Conservation (phyloP, 257 asterid genomes). For the Solanum etuberosum region DNA sequence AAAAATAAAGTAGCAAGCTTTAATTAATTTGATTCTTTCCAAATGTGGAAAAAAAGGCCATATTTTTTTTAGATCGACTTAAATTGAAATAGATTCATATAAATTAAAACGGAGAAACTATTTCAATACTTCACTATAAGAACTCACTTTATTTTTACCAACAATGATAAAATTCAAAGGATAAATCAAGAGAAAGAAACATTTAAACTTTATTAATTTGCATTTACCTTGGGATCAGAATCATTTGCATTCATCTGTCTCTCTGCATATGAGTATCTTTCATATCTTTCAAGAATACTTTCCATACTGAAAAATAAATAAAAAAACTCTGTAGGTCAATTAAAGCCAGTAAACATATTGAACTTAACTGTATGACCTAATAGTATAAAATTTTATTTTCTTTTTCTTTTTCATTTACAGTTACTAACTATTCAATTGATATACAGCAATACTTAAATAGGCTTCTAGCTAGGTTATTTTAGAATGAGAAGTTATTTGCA, state of each 20-base stretch:
- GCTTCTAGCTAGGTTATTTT: neutral
- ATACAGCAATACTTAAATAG: neutral
- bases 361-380: neutral
- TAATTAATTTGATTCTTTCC: neutral
- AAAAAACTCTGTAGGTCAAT: neutral
- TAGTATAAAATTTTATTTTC: neutral
- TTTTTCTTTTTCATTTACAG: neutral
- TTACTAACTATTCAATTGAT: neutral
- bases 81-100: neutral
- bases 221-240: constrained; percentile 30
- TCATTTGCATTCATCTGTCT: constrained; percentile 10
- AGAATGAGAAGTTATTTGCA: neutral
- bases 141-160: neutral
- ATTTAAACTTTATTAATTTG: neutral
- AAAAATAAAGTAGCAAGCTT: neutral
- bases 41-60: neutral
- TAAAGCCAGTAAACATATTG: neutral
- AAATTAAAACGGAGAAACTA: too few species aligned
- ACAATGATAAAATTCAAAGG: neutral
- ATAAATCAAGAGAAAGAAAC: neutral
- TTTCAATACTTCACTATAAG: neutral
- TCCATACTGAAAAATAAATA: constrained; percentile 39
- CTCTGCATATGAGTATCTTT: constrained; percentile 36
- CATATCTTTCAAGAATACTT: constrained; percentile 50
- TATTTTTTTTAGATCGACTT: too few species aligned